These are phyloP conservation scores for Mitragyna speciosa DNA, from an alignment of 257 asterid genomes.

Conservation along the genomic window DNA sequence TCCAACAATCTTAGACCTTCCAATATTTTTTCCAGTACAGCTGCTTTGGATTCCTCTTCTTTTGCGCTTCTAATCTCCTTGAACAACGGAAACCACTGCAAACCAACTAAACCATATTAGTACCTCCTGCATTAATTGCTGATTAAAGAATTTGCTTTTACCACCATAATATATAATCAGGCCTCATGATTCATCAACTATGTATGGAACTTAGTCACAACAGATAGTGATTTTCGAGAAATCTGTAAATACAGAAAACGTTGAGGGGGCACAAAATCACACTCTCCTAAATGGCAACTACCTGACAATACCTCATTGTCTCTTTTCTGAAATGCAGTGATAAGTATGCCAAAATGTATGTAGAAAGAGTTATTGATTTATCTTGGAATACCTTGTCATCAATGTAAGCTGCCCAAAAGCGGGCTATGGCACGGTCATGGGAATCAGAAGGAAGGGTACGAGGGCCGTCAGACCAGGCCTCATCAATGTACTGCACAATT, in stretches of 20 bases:
- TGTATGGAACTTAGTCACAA: no score
- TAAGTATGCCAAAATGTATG: no score
- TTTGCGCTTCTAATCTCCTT: constrained; percentile 17
- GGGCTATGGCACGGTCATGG: constrained; percentile 34
- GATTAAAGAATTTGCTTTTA: not conserved
- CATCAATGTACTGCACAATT: constrained; percentile 39
- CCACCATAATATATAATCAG: not conserved
- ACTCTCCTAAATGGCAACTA: no score
- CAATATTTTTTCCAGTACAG: constrained; percentile 10
- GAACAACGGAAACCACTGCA: constrained; percentile 37
- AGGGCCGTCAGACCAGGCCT: constrained; percentile 29
- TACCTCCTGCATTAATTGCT: not conserved
- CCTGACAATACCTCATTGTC: no score
- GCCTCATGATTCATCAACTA: no score
- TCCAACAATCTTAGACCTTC: constrained; percentile 36
- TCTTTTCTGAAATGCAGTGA: no score
- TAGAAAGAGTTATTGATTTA: no score
- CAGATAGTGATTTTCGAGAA: no score
- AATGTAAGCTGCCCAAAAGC: constrained; percentile 40
- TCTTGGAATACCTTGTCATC: constrained; percentile 26
- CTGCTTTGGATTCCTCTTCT: constrained; percentile 23
- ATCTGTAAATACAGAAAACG: no score
- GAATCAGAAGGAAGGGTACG: constrained; percentile 34
- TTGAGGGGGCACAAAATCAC: no score
- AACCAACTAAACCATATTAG: not conserved